Percentiles rank a stretch among this genome's conserved stretches.
Conservation (phyloP, 2,329 filamentous ascomycete species). For the Cadophora gregata region DNA sequence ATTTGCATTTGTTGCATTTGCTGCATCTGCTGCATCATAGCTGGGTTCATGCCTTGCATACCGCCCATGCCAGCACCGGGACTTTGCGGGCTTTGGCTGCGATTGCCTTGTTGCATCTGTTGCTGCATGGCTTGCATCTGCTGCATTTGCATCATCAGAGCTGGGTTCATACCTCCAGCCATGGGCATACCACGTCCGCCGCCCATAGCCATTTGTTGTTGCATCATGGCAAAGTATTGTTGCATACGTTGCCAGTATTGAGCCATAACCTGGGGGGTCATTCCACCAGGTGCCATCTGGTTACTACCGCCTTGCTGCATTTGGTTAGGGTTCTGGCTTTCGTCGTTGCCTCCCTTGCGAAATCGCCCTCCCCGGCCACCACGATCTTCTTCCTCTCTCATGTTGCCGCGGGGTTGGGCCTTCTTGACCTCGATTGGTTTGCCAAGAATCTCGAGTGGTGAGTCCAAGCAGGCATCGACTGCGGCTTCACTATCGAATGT, state of each 20-base stretch:
- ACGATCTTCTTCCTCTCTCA: constrained; percentile 86
- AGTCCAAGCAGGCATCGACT: constrained; percentile 86
- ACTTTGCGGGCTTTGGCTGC: constrained; percentile 45
- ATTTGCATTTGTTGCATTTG: constrained; percentile 56
- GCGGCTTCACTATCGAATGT: constrained; percentile 97
- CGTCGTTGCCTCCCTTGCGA: constrained; percentile 57
- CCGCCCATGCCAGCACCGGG: constrained; percentile 40
- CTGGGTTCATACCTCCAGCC: constrained; percentile 70
- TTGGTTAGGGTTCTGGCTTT: constrained; percentile 50
- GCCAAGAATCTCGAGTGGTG: constrained; percentile 87
- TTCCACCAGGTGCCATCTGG: constrained; percentile 60
- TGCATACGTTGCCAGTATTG: constrained; percentile 99
- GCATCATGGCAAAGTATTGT: constrained; percentile 94
- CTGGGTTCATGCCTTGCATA: constrained; percentile 46
- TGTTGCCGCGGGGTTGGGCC: constrained; percentile 91
- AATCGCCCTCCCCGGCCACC: constrained; percentile 59
- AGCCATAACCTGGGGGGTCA: constrained; percentile 97
- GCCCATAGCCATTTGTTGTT: constrained; percentile 85
- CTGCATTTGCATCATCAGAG: constrained; percentile 78
- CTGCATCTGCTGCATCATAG: constrained; percentile 63
- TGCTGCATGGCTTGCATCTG: constrained; percentile 57
- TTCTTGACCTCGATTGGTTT: constrained; percentile 99
- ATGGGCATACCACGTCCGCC: constrained; percentile 66
- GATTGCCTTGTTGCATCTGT: constrained; percentile 42
- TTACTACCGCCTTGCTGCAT: constrained; percentile 42